These are phyloP conservation scores for Mucor plumbeus DNA, from an alignment of 371 early-diverging fungal genomes.

Conservation along the genomic window DNA sequence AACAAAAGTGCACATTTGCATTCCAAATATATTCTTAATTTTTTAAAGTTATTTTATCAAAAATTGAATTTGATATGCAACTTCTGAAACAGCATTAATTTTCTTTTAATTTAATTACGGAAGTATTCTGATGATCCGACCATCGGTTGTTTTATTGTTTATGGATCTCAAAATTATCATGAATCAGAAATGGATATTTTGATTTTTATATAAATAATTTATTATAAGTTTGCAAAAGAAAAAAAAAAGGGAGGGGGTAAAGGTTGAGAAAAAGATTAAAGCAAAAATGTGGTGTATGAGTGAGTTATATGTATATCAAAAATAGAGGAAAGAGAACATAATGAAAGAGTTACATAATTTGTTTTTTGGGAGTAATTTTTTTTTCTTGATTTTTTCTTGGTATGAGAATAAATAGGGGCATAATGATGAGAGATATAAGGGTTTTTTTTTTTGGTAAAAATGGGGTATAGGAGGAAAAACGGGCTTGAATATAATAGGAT, in stretches of 20 bases:
- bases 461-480: conserved; percentile 3
- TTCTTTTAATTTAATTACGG: too few relatives aligned
- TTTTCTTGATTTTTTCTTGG: not conserved
- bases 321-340: not conserved
- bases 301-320: not conserved
- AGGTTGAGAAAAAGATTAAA: not conserved
- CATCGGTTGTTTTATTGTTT: too few relatives aligned
- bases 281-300: not conserved
- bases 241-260: not conserved
- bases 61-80: too few relatives aligned
- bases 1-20: too few relatives aligned
- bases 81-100: too few relatives aligned
- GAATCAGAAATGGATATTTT: too few relatives aligned
- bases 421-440: not conserved
- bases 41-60: too few relatives aligned
- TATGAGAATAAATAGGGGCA: not conserved
- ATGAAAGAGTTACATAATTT: not conserved
- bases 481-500: not conserved
- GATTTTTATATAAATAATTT: not conserved
- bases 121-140: too few relatives aligned
- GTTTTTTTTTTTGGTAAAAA: not conserved
- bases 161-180: too few relatives aligned
- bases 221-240: not conserved
- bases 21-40: too few relatives aligned
- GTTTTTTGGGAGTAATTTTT: not conserved